Base-by-base conservation (phyloP, 139 green algal species). In the Picochlorum sp. region DNA sequence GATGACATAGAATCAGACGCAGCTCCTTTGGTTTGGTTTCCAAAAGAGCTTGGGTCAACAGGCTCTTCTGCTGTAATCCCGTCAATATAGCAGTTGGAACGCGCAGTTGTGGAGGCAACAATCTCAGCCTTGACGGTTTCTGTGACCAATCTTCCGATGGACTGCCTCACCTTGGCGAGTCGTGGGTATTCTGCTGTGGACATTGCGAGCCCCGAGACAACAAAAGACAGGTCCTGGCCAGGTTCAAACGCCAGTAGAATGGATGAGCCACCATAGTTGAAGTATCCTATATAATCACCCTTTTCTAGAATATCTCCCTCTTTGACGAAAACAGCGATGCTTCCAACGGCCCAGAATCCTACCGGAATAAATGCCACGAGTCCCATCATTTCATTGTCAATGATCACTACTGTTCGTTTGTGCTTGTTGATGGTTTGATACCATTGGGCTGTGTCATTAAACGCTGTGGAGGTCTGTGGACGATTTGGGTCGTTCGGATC, bases 181-280 rank as follows among this genome's bases (percentile, higher is more conserved):
- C 47, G 47, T 52, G 47, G 47, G 18, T 52, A 52, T 52, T 52
- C 47, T 52, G 47, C 47, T 54, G 47, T 54, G 18, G 47, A 54
- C 16, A 54, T 9, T 8, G 47, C 47, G 10, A 54, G 47, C 7
- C 47, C 47, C 6, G 47, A 54, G 0, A 54, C 47, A 20, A 54
- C 47, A 54, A 54, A 54, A 7, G 47, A 54, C 18, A 54, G n/a
- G 11, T 54, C 47, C n/a, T 54, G 47, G 11, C 47, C 47, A 10
- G 47, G 47, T 21, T 54, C 47, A 54, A 54, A 54, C 2, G 47
- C 47, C 8, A 54, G 47, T 54, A 54, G 47, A 54, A 54, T 54
- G 47, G 47, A 54, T 18, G 47, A 54, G 15, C 47, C 47, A 54
- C 47, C 47, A 54, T 54, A 54, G 47, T 24, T 20, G 47, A 54